A percentile compares a stretch with the other conserved stretches of the same genome.
Evolutionary conservation across 75 land plant species (phyloP).

Genomic region (Picea glauca): DNA sequence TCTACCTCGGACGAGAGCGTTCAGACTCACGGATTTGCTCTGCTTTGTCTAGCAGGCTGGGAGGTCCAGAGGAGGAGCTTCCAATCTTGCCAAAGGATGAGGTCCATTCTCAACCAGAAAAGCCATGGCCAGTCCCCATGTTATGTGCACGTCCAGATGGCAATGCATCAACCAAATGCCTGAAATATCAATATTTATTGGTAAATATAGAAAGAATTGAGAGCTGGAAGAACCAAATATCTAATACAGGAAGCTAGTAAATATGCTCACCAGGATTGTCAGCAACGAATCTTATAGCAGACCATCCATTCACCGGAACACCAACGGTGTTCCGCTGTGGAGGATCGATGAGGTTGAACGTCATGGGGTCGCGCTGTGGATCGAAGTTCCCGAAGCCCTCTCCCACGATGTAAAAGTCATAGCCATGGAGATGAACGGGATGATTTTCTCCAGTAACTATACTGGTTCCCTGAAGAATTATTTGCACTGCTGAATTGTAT

Average conservation of each 20-base stretch:
- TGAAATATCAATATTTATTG: background rate
- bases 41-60: slow-evolving; percentile 19
- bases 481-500: slow-evolving; percentile 54
- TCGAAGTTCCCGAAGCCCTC: slow-evolving; percentile 74
- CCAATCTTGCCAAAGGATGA: slow-evolving; percentile 16
- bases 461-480: slow-evolving; percentile 67
- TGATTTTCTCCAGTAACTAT: slow-evolving; percentile 58
- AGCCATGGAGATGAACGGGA: slow-evolving; percentile 88
- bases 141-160: slow-evolving; percentile 40
- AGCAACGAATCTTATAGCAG: slow-evolving; percentile 57
- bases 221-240: too few relatives aligned
- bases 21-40: too few relatives aligned
- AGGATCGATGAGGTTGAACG: slow-evolving; percentile 67
- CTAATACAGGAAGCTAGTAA: too few relatives aligned
- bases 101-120: slow-evolving; percentile 43
- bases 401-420: slow-evolving; percentile 75
- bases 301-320: slow-evolving; percentile 56
- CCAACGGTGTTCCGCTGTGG: slow-evolving; percentile 56
- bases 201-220: too few relatives aligned
- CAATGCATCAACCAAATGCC: slow-evolving; percentile 53
- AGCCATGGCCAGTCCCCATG: slow-evolving; percentile 51
- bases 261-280: slow-evolving; percentile 33
- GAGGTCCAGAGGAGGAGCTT: slow-evolving; percentile 37
- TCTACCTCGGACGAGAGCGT: too few relatives aligned
- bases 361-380: slow-evolving; percentile 32